Percentiles rank a stretch among this genome's conserved stretches.
phyloP scores from a whole-genome alignment of 331 rosid species.

The Acacia concinna region DNA sequence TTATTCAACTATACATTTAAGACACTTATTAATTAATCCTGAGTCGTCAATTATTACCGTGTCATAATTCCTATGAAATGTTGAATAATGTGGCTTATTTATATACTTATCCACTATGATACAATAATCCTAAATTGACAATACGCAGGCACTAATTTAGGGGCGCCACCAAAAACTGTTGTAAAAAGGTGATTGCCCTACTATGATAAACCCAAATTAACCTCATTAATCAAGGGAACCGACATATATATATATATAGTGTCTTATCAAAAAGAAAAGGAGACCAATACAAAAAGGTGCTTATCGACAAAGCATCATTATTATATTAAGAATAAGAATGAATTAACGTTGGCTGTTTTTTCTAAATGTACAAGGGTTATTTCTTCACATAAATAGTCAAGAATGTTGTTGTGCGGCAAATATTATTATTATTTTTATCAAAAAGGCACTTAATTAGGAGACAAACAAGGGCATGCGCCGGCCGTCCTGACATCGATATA shows the following conservation, averaged over 20 bases:
- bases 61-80: neutral
- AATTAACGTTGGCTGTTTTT: neutral
- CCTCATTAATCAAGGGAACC: neutral
- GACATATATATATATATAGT: neutral
- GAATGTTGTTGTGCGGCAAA: neutral
- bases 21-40: neutral
- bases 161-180: neutral
- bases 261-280: neutral
- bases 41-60: neutral
- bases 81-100: neutral
- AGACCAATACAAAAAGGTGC: neutral
- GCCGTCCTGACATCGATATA: neutral
- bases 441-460: neutral
- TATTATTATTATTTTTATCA: neutral
- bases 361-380: neutral
- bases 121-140: neutral
- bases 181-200: neutral
- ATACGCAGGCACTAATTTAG: neutral
- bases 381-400: neutral
- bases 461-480: neutral
- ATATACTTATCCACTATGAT: neutral
- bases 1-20: neutral
- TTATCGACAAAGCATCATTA: neutral
- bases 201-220: neutral
- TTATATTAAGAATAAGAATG: neutral